Evolutionary conservation across 2,329 filamentous ascomycete species (phyloP), one percentile per base, ranked within the genome.

Genomic region (Magnaporthiopsis poae): DNA sequence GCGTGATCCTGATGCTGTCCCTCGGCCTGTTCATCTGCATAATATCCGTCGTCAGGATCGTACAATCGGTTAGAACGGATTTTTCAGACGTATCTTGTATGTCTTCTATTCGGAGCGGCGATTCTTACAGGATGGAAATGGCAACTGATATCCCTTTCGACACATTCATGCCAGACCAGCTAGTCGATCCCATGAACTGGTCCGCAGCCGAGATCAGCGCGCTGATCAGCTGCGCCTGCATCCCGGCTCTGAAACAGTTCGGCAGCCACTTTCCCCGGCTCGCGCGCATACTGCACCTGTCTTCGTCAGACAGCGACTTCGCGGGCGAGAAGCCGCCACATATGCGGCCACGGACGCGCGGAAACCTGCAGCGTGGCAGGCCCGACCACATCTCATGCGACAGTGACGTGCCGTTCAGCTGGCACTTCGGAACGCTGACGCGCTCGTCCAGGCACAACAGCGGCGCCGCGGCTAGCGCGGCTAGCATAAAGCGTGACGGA

Each of bases 161-260:
- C 4, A 25, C 5, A 13, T 5, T 18, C 13, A 15, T 46, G 15
- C 13, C 21, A 56, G 46, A 56, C 46, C 18, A 56, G 13, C 46
- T 56, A 25, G 67, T 61, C 39, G 52, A 62, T 9, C 67, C 67
- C 21, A 60, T 68, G 27, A 66, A 70, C 46, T 70, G 69, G 69
- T 70, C 69, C 63, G 31, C 61, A n/a, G 69, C 66, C 62, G 69
- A 71, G 63, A 36, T 71, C 25, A 66, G 61, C 46, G 65, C 69
- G 29, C 62, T 70, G 8, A 66, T 70, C 15, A 65, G 69, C 12
- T 68, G 67, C 61, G 68, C 69, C 21, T 70, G 68, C 65, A 68
- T 69, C 60, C 69, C 68, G 5, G 65, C 68, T 3, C 65, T 70
- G 13, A 68, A 68, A 25, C 68, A 66, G 52, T 60, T 61, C 29